Evolutionary conservation across 257 asterid species (phyloP), one percentile per base, ranked within the genome.

Genomic region (Craterostigma plantagineum): DNA sequence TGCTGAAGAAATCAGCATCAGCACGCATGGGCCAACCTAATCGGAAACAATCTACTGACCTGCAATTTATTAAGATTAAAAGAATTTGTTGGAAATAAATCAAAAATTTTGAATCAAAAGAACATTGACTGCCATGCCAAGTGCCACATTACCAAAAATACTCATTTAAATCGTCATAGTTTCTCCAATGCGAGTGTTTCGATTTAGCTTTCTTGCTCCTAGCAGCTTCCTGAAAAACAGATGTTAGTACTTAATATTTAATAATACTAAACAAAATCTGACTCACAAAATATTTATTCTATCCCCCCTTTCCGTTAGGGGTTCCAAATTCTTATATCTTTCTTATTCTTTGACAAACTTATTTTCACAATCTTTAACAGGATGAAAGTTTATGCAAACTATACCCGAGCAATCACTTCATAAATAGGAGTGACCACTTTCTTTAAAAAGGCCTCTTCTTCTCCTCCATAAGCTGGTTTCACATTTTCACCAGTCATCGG

Each of bases 1-100:
- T 69, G 56, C 93, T 76, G 60, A 90, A 90, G 68, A 79, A 90
- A 71, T 90, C 95, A 66, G 95, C 98, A 70, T 90, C 92, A 50
- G 95, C 95, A 4, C 95, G 98, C 98, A 90, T 90, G 35, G 98
- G 98, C 98, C 98, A 90, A 49, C 98, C 95, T 63, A 90, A 60
- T 18, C 95, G 91, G 61, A 90, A 90, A 70, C 98, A 90, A 68
- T 90, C 98, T 49, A 70, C 95, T 7, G 98, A 79, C 98, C 98
- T 87, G 60, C 23, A 61, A 17, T 37, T 49, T 36, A 36, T 35
- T 43, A 50, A 10, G 8, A 27, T 39, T 34, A 51, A 17, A 52
- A 55, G 56, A 8, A 3, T 15, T 43, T 15, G 17, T 43, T 8
- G 57, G 42, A 36, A 33, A 46, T 52, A 49, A 14, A 14, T 41